phyloP scores from a whole-genome alignment of 2,329 filamentous ascomycete species.

The Cladosporium sp. region DNA sequence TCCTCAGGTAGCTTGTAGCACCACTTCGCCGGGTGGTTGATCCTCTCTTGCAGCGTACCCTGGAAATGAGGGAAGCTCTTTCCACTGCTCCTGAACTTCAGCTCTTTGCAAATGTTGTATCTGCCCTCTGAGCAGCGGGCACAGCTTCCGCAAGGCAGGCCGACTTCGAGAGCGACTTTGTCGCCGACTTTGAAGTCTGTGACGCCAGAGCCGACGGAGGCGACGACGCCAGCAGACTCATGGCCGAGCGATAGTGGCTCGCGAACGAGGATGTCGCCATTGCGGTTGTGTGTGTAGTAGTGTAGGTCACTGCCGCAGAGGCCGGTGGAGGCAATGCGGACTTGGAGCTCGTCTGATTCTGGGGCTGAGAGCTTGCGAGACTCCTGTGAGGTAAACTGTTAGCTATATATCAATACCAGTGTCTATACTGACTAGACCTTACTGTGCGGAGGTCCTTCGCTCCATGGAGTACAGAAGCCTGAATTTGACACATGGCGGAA shows the following conservation, averaged over 20 bases:
- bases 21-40: slow-evolving; percentile 63
- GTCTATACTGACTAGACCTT: slow-evolving; percentile 29
- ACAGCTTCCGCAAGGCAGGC: slow-evolving; percentile 74
- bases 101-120: slow-evolving; percentile 63
- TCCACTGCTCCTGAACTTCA: slow-evolving; percentile 61
- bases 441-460: slow-evolving; percentile 63
- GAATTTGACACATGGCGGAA: slow-evolving; percentile 39
- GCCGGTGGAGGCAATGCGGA: slow-evolving; percentile 66
- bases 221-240: slow-evolving; percentile 77
- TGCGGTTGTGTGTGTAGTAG: slow-evolving; percentile 85
- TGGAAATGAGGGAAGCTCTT: slow-evolving; percentile 64
- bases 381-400: slow-evolving; percentile 48
- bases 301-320: slow-evolving; percentile 74
- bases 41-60: slow-evolving; percentile 63
- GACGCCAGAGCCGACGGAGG: slow-evolving; percentile 62
- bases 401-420: neutral
- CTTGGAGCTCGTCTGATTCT: slow-evolving; percentile 59
- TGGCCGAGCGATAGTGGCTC: slow-evolving; percentile 80
- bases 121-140: slow-evolving; percentile 57
- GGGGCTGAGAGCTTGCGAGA: slow-evolving; percentile 52
- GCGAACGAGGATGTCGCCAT: slow-evolving; percentile 80
- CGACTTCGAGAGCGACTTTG: slow-evolving; percentile 89
- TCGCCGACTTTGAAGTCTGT: slow-evolving; percentile 68
- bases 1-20: slow-evolving; percentile 59
- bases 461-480: slow-evolving; percentile 60